These are phyloP conservation scores for Wallacemonas sp. DNA, from an alignment of 208 protist genomes.

Conservation along the genomic window DNA sequence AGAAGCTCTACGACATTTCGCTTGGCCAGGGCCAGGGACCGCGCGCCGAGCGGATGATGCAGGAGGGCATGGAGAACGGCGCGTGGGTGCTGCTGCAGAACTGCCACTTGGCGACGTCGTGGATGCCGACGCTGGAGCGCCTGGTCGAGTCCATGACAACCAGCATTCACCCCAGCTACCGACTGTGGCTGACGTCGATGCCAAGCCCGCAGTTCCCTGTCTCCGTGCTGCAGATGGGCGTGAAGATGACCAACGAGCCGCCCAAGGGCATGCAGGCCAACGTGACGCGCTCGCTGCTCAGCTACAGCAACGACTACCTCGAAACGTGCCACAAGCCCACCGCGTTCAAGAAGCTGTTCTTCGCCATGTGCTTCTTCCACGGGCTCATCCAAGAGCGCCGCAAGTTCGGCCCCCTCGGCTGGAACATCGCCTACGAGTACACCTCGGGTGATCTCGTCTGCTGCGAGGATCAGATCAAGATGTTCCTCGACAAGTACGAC, in stretches of 20 bases:
- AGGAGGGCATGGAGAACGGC: slow-evolving; percentile 94
- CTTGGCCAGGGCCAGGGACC: slow-evolving; percentile 98
- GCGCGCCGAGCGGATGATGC: slow-evolving; percentile 94
- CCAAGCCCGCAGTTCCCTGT: slow-evolving; percentile 97
- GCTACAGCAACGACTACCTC: slow-evolving; percentile 88
- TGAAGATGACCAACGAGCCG: slow-evolving; percentile 99
- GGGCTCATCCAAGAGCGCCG: slow-evolving; percentile 97
- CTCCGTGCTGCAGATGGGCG: slow-evolving; percentile 97
- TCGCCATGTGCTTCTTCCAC: slow-evolving; percentile 98
- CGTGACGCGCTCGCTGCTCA: slow-evolving; percentile 88
- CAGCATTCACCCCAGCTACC: slow-evolving; percentile 95
- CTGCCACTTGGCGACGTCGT: slow-evolving; percentile 97
- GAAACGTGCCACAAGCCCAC: slow-evolving; percentile 83
- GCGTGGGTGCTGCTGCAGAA: slow-evolving; percentile 98
- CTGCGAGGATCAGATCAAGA: slow-evolving; percentile 91
- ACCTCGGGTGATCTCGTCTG: slow-evolving; percentile 96
- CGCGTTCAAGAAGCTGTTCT: slow-evolving; percentile 96
- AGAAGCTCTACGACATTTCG: slow-evolving; percentile 96
- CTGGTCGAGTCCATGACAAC: slow-evolving; percentile 91
- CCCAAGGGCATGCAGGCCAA: slow-evolving; percentile 97
- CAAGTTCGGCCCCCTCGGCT: slow-evolving; percentile 99
- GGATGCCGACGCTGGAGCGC: slow-evolving; percentile 98
- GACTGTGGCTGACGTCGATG: slow-evolving; percentile 99
- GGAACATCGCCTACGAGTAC: slow-evolving; percentile 99
- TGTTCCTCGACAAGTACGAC: slow-evolving; percentile 97